Conservation (phyloP, 2,329 filamentous ascomycete species). For the Alternaria solani region DNA sequence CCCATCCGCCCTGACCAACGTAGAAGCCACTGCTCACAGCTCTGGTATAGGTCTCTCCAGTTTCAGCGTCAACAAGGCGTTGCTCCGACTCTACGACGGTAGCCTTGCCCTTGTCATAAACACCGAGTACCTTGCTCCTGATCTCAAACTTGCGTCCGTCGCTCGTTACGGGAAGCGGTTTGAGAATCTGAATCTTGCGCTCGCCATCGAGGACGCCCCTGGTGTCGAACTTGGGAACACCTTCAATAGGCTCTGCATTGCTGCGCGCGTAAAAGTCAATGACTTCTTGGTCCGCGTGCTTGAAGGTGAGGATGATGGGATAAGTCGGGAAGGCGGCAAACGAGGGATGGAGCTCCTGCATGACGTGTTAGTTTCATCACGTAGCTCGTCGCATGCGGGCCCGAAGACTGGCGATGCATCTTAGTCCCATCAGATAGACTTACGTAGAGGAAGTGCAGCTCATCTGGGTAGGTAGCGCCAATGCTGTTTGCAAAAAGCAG, state of each 20-base stretch:
- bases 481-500: conserved; percentile 92
- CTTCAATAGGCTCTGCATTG: conserved; percentile 72
- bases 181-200: conserved; percentile 78
- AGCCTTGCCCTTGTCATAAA: conserved; percentile 89
- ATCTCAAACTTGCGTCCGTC: conserved; percentile 78
- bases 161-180: conserved; percentile 75
- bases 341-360: conserved; percentile 82
- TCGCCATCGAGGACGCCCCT: conserved; percentile 83
- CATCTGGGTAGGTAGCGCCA: conserved; percentile 76
- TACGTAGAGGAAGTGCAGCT: conserved; percentile 93
- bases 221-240: conserved; percentile 78
- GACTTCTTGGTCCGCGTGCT: conserved; percentile 76
- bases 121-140: conserved; percentile 78
- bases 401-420: not conserved
- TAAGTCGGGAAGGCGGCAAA: conserved; percentile 93
- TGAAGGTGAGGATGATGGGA: conserved; percentile 83
- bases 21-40: conserved; percentile 78
- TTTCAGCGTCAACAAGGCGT: conserved; percentile 74
- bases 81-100: conserved; percentile 83
- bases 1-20: conserved; percentile 83
- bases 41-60: conserved; percentile 74
- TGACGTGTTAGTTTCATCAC: conserved; percentile 9
- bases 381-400: not conserved
- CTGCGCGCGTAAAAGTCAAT: conserved; percentile 83
- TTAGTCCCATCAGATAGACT: conserved; percentile 34